Conservation (phyloP, 1,284 basidiomycete species). For the Cutaneotrichosporon arboriforme region DNA sequence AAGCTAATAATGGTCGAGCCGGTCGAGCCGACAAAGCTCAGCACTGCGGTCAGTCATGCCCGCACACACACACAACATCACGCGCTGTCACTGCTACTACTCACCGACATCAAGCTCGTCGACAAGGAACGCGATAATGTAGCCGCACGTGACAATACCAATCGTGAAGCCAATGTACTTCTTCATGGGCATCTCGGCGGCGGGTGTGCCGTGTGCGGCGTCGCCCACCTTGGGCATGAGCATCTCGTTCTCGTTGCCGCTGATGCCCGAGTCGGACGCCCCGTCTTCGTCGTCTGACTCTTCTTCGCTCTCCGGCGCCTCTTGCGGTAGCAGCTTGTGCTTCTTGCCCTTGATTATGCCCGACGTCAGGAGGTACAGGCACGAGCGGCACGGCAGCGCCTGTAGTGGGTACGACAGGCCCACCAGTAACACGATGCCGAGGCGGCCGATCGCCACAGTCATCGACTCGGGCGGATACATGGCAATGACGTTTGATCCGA, state of each 20-base stretch:
- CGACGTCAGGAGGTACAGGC: conserved; percentile 72
- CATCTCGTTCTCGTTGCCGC: conserved; percentile 36
- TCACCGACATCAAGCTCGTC: conserved; percentile 75
- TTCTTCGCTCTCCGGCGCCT: conserved; percentile 23
- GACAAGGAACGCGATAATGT: conserved; percentile 70
- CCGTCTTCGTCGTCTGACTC: conserved; percentile 13
- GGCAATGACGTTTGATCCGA: conserved; percentile 84
- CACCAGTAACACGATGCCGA: conserved; percentile 87
- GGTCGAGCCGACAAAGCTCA: conserved; percentile 94
- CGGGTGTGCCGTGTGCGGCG: conserved; percentile 51
- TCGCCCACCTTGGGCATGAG: conserved; percentile 49
- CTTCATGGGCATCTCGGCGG: conserved; percentile 61
- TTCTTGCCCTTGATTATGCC: conserved; percentile 31
- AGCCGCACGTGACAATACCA: conserved; percentile 61
- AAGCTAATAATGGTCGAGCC: conserved; percentile 96
- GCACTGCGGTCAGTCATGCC: conserved; percentile 53
- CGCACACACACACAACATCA: too few relatives aligned
- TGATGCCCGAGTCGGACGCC: conserved; percentile 11
- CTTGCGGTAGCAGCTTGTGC: conserved; percentile 12
- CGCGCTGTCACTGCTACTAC: conserved; percentile 30
- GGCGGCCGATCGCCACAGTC: conserved; percentile 85
- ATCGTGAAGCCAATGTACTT: conserved; percentile 73
- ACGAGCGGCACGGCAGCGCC: conserved; percentile 87
- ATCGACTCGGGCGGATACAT: conserved; percentile 70
- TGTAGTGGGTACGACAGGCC: conserved; percentile 89